Conservation (phyloP, 2,329 filamentous ascomycete genomes). For the Colletotrichum brevisporum region DNA sequence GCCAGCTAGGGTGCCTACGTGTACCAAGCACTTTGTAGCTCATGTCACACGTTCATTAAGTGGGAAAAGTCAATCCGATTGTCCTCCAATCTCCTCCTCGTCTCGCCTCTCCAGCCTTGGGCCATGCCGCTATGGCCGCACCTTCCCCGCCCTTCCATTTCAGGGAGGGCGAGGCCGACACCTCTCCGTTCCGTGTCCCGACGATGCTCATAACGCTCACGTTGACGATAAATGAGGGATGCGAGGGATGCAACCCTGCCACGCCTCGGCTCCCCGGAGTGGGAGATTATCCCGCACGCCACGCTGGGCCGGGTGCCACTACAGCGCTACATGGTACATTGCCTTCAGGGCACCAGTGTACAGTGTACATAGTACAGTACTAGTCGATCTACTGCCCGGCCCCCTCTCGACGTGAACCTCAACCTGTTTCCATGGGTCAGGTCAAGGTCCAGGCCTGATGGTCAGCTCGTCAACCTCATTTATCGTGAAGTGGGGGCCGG, state of each 20-base stretch:
- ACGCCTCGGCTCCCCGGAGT: slow-evolving; percentile 33
- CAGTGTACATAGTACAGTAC: too few relatives aligned
- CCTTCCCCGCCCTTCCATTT: background rate
- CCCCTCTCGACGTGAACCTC: background rate
- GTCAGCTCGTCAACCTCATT: slow-evolving; percentile 26
- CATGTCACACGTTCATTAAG: slow-evolving; percentile 41
- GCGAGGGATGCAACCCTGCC: slow-evolving; percentile 34
- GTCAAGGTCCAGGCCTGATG: slow-evolving; percentile 32
- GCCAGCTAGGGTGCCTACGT: too few relatives aligned
- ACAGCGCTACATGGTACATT: too few relatives aligned
- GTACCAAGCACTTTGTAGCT: slow-evolving; percentile 5
- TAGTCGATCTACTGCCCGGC: too few relatives aligned
- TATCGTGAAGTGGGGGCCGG: slow-evolving; percentile 29
- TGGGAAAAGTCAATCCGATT: slow-evolving; percentile 32
- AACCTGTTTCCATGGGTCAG: slow-evolving; percentile 16
- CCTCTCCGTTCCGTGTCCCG: slow-evolving; percentile 6
- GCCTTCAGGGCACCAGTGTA: too few relatives aligned
- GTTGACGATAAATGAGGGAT: slow-evolving; percentile 32
- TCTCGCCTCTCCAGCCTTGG: slow-evolving; percentile 22
- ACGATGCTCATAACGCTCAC: slow-evolving; percentile 22
- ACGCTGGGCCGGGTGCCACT: background rate
- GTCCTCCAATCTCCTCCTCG: slow-evolving; percentile 26
- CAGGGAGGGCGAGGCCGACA: slow-evolving; percentile 1
- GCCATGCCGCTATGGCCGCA: background rate
- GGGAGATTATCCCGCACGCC: slow-evolving; percentile 29